These are phyloP conservation scores for Dactylellina drechsleri DNA, from an alignment of 2,329 filamentous ascomycete genomes.

Conservation along the genomic window DNA sequence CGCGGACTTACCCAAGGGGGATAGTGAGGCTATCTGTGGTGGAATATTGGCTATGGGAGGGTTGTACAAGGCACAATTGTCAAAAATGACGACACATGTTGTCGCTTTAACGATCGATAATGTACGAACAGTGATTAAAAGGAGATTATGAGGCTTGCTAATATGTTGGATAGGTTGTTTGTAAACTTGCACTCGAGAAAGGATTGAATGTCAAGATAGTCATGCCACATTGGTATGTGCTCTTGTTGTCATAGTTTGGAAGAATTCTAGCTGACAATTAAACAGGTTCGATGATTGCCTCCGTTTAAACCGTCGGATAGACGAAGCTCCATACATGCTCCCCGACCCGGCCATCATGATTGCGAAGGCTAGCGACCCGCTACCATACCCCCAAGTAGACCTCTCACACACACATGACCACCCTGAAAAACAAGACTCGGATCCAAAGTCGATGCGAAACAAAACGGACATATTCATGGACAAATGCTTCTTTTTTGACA, in stretches of 20 bases:
- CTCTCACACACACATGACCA: conserved; percentile 61
- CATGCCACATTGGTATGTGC: conserved; percentile 83
- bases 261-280: neutral
- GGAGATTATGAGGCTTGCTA: conserved; percentile 1
- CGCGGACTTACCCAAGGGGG: conserved; percentile 82
- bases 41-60: conserved; percentile 91
- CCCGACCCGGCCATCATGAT: conserved; percentile 86
- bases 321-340: conserved; percentile 84
- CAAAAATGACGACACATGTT: conserved; percentile 83
- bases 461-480: conserved; percentile 79
- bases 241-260: neutral
- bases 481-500: conserved; percentile 79
- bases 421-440: conserved; percentile 56
- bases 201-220: conserved; percentile 81
- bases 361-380: conserved; percentile 73
- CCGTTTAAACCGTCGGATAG: conserved; percentile 88
- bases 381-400: conserved; percentile 65
- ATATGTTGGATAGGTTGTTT: conserved; percentile 60
- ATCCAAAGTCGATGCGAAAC: conserved; percentile 64
- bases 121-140: conserved; percentile 47
- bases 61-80: conserved; percentile 76
- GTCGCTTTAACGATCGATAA: conserved; percentile 79
- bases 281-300: conserved; percentile 94
- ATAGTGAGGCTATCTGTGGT: conserved; percentile 91
- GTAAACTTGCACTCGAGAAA: conserved; percentile 71